These are phyloP conservation scores for Cryoendolithus antarcticus DNA, from an alignment of 2,329 filamentous ascomycete species.

Conservation along the genomic window DNA sequence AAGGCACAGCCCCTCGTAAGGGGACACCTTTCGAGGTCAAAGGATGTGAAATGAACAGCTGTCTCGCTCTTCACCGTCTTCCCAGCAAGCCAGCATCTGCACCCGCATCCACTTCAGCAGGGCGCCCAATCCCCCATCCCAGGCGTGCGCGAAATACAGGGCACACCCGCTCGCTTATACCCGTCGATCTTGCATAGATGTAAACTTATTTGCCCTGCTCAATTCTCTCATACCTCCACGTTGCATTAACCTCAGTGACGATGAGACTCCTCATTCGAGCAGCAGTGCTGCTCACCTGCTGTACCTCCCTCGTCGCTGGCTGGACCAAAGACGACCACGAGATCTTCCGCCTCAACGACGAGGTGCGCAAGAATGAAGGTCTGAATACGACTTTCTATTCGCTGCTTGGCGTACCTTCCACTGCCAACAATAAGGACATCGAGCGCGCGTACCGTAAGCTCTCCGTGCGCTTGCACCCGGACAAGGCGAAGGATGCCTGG, in stretches of 20 bases:
- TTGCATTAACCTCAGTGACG: conserved; percentile 20
- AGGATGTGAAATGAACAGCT: too few relatives aligned
- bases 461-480: conserved; percentile 72
- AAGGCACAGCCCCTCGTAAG: too few relatives aligned
- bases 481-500: conserved; percentile 85
- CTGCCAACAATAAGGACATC: conserved; percentile 74
- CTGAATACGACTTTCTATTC: conserved; percentile 80
- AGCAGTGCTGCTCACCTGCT: conserved; percentile 55
- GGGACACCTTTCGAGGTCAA: too few relatives aligned
- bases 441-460: conserved; percentile 89
- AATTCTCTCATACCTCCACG: background rate
- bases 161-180: background rate
- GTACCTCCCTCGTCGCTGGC: conserved; percentile 55
- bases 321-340: conserved; percentile 96
- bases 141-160: background rate
- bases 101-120: background rate
- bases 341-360: conserved; percentile 90
- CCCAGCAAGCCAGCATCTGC: too few relatives aligned
- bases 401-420: conserved; percentile 64
- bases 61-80: too few relatives aligned
- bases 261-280: conserved; percentile 60
- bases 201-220: background rate
- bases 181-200: background rate
- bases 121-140: background rate
- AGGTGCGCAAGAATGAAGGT: conserved; percentile 65